Evolutionary conservation across 2,329 filamentous ascomycete genomes (phyloP).

Genomic region (Xylaria sp.): DNA sequence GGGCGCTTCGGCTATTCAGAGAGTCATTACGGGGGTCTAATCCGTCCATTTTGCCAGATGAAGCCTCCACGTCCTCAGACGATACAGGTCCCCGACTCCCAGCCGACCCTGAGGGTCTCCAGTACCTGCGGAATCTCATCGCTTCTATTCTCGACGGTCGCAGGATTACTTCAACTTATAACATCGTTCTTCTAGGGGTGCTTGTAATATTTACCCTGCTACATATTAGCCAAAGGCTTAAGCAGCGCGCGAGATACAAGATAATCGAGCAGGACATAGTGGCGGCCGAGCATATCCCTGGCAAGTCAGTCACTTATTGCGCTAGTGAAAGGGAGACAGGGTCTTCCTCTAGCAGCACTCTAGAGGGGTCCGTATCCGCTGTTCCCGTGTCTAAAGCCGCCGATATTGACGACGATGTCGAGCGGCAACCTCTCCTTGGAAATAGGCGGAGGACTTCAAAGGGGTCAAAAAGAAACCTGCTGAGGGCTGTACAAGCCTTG

Average conservation of each 20-base stretch:
- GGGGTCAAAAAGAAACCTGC: not conserved
- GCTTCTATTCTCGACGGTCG: slow-evolving; percentile 39
- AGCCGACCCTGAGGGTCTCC: slow-evolving; percentile 38
- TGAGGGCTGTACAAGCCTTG: slow-evolving; percentile 24
- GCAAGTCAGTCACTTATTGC: slow-evolving; percentile 11
- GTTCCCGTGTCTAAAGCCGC: slow-evolving; percentile 26
- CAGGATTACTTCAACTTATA: slow-evolving; percentile 39
- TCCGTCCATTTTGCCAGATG: slow-evolving; percentile 6
- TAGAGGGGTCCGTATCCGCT: slow-evolving; percentile 33
- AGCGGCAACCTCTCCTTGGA: slow-evolving; percentile 41
- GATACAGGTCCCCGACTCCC: slow-evolving; percentile 14
- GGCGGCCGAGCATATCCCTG: not conserved
- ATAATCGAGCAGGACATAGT: slow-evolving; percentile 21
- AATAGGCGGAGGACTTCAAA: not conserved
- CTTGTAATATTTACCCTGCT: slow-evolving; percentile 34
- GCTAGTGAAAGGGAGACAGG: slow-evolving; percentile 22
- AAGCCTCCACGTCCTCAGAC: slow-evolving; percentile 8
- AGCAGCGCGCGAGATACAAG: slow-evolving; percentile 30
- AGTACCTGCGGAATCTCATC: slow-evolving; percentile 40
- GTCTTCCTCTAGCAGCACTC: slow-evolving; percentile 41
- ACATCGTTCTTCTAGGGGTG: slow-evolving; percentile 36
- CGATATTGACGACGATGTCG: slow-evolving; percentile 35
- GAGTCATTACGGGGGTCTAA: slow-evolving; percentile 28
- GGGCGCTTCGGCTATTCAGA: slow-evolving; percentile 27
- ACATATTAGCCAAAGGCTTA: slow-evolving; percentile 29